A percentile compares a stretch with the other conserved stretches of the same genome.
These are phyloP conservation scores for Aspergillus viridinutans DNA, from an alignment of 2,329 filamentous ascomycete species.

Conservation along the genomic window DNA sequence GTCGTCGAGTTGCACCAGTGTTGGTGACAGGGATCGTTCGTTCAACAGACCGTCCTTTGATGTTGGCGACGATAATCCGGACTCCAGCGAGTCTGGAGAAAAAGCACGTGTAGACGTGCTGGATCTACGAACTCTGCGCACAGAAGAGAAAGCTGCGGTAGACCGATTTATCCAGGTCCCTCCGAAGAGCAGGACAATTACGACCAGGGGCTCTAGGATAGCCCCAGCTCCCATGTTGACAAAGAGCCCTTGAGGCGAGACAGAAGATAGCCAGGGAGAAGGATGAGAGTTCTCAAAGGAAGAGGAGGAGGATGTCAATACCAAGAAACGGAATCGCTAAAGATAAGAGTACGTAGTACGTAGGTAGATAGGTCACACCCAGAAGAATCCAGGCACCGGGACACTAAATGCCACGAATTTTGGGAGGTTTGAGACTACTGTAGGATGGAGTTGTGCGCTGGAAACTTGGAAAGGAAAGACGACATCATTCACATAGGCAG, in stretches of 20 bases:
- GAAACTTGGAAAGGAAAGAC: background rate
- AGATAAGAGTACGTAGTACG: background rate
- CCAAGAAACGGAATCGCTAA: background rate
- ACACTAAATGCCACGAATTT: background rate
- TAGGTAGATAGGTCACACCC: background rate
- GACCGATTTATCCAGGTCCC: slow-evolving; percentile 60
- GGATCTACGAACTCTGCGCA: slow-evolving; percentile 17
- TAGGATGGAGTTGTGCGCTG: background rate
- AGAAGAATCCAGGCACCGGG: background rate
- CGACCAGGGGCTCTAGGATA: slow-evolving; percentile 59
- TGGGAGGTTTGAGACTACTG: background rate
- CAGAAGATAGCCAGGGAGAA: background rate
- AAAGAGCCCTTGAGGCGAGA: background rate
- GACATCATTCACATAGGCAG: background rate
- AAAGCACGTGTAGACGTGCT: slow-evolving; percentile 13
- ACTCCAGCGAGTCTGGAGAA: slow-evolving; percentile 39
- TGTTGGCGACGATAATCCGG: slow-evolving; percentile 36
- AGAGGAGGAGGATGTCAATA: background rate
- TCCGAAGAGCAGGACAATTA: slow-evolving; percentile 56
- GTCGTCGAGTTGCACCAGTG: slow-evolving; percentile 39
- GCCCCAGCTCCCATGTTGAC: slow-evolving; percentile 52
- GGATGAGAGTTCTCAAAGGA: background rate
- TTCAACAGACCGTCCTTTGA: slow-evolving; percentile 34
- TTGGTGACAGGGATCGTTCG: slow-evolving; percentile 34
- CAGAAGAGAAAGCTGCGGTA: slow-evolving; percentile 30